A percentile compares a stretch with the other conserved stretches of the same genome.
Conservation (phyloP, 75 land plant species). For the Cryptomeria japonica region DNA sequence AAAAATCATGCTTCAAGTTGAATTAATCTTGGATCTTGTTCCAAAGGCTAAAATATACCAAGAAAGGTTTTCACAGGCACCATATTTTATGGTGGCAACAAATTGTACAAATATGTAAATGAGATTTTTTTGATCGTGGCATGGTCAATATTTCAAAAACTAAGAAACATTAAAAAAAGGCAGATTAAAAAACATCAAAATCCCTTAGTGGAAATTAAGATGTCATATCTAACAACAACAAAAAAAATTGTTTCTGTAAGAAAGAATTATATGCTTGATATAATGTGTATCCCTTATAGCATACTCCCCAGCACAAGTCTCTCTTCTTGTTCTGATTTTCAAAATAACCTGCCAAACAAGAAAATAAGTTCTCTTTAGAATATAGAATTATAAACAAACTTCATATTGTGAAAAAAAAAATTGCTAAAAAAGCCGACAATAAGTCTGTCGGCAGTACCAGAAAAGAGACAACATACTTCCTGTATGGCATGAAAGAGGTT, state of each 20-base stretch:
- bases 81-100: not conserved
- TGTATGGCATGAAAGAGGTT: not conserved
- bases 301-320: not conserved
- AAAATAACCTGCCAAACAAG: not conserved
- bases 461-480: not conserved
- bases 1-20: too few relatives aligned
- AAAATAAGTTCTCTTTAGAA: not conserved
- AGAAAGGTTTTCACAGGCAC: not conserved
- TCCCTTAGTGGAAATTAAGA: not conserved
- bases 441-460: not conserved
- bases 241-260: not conserved
- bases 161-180: not conserved
- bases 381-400: not conserved
- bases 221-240: not conserved
- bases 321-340: not conserved
- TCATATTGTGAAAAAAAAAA: not conserved
- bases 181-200: not conserved
- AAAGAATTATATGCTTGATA: not conserved
- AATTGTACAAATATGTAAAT: not conserved
- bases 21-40: too few relatives aligned
- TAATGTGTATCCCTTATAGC: not conserved
- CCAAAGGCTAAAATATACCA: not conserved
- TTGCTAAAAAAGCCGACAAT: not conserved
- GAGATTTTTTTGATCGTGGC: not conserved
- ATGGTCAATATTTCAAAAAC: not conserved